Base-by-base conservation (phyloP, 163 green algal genomes). In the Chloromonas sp. region DNA sequence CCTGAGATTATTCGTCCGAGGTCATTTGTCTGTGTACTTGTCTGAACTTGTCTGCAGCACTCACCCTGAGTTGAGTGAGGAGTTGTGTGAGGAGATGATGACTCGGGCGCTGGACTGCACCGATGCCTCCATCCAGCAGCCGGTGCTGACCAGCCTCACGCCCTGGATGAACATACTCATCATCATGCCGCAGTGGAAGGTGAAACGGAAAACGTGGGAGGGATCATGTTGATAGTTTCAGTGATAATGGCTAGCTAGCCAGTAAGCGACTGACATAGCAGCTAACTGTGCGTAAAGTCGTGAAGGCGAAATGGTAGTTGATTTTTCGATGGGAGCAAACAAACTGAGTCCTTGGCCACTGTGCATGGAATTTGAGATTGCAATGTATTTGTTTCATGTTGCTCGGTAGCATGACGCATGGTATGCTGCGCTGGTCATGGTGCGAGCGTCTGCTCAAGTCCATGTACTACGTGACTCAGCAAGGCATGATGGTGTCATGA, bases 41-140 rank as follows among this genome's bases (percentile, higher is more conserved):
- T 36, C 36, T 36, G 36, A 36, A 36, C 36, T 36, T 36, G 36
- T 36, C 36, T 14, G 61, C 80, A 83, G 80, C 0, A 92, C 97
- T 71, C 95, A 98, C 85, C 87, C 91, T 2, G 92, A 97, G 86
- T 86, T 98, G 74, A 94, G 86, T 71, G 93, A 97, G 87, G 78
- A 88, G 1, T 86, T 99, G 85, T 95, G 93, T 66, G 90, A 97
- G 76, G 96, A 99, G 90, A 91, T 98, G 91, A 94, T 98, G 91
- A 94, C 89, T 2, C 93, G 96, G 0, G 93, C 98, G 90, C 91
- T 98, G 85, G 89, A 87, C 85, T 89, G 82, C 78, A 82, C 88
- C 58, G 90, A 96, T 74, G 76, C 85, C 0, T 70, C 85, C 57
- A 85, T 86, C n/a, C 89, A 90, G 84, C 90, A 91, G 81, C 92